Conservation (phyloP, 2,329 filamentous ascomycete genomes). For the Onygenales sp. region DNA sequence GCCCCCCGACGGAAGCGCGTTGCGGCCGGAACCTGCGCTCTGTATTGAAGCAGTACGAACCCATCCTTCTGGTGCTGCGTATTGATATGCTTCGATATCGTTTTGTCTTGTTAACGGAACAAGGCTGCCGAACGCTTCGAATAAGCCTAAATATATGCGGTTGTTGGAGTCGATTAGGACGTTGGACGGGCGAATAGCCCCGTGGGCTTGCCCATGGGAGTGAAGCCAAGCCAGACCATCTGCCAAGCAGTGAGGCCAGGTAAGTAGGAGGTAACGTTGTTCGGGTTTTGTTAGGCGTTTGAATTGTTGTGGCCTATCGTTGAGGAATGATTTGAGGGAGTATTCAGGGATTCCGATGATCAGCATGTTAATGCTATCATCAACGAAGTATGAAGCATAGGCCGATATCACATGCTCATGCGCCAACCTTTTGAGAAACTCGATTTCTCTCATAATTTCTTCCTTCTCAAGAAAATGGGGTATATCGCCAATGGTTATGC, state of each 20-base stretch:
- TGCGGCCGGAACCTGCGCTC: constrained; percentile 21
- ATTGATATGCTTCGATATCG: constrained; percentile 49
- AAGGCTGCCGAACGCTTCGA: constrained; percentile 46
- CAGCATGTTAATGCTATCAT: constrained; percentile 33
- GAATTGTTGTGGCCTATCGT: constrained; percentile 32
- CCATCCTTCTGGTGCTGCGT: constrained; percentile 49
- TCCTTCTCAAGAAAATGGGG: constrained; percentile 29
- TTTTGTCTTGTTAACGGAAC: constrained; percentile 43
- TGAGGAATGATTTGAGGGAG: constrained; percentile 33
- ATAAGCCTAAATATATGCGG: constrained; percentile 48
- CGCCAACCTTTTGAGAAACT: constrained; percentile 26
- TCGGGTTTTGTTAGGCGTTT: constrained; percentile 32
- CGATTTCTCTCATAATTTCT: constrained; percentile 32
- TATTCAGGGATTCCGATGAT: constrained; percentile 33
- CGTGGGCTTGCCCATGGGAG: constrained; percentile 44
- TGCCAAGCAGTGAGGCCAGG: constrained; percentile 42
- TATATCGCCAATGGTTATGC: constrained; percentile 27
- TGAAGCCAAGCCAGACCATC: constrained; percentile 50
- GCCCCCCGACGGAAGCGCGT: constrained; percentile 31
- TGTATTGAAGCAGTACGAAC: constrained; percentile 28
- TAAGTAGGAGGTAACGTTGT: constrained; percentile 32
- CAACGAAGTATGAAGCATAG: constrained; percentile 35
- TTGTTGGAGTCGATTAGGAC: constrained; percentile 49
- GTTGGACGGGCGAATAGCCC: constrained; percentile 50
- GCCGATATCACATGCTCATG: constrained; percentile 37